phyloP scores from a whole-genome alignment of 495 filamentous ascomycete species.

The Tuber melanosporum region DNA sequence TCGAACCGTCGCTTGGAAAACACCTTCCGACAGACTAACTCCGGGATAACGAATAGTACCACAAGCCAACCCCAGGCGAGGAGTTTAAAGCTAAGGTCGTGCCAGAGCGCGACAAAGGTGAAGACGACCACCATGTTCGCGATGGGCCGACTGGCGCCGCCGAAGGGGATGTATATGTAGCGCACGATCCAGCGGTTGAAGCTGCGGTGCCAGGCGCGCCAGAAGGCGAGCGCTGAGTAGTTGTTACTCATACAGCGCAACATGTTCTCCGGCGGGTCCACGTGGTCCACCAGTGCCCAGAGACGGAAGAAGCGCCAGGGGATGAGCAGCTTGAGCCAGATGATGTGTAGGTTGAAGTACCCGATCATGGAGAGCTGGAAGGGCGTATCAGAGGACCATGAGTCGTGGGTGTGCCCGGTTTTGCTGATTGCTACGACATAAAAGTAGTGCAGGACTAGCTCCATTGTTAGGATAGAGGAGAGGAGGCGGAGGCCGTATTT shows the following conservation, averaged over 20 bases:
- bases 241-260: slow-evolving; percentile 94
- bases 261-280: slow-evolving; percentile 98
- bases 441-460: slow-evolving; percentile 85
- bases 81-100: slow-evolving; percentile 88
- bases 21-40: slow-evolving; percentile 60
- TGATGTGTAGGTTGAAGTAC: slow-evolving; percentile 93
- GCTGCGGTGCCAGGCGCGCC: slow-evolving; percentile 89
- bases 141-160: slow-evolving; percentile 56
- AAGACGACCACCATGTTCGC: slow-evolving; percentile 80
- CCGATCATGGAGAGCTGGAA: slow-evolving; percentile 84
- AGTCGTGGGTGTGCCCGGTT: slow-evolving; percentile 51
- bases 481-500: slow-evolving; percentile 79
- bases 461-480: slow-evolving; percentile 78
- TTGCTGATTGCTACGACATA: slow-evolving; percentile 93
- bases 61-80: slow-evolving; percentile 97
- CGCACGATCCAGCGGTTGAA: slow-evolving; percentile 91
- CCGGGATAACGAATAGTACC: slow-evolving; percentile 85
- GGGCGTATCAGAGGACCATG: slow-evolving; percentile 77
- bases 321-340: slow-evolving; percentile 95
- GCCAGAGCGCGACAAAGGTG: slow-evolving; percentile 96
- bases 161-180: slow-evolving; percentile 90
- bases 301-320: slow-evolving; percentile 97
- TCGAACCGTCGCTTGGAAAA: slow-evolving; percentile 70
- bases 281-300: slow-evolving; percentile 80
- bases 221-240: slow-evolving; percentile 86